Evolutionary conservation across 2,329 filamentous ascomycete species (phyloP).

Genomic region (Phyllosticta citribraziliensis): DNA sequence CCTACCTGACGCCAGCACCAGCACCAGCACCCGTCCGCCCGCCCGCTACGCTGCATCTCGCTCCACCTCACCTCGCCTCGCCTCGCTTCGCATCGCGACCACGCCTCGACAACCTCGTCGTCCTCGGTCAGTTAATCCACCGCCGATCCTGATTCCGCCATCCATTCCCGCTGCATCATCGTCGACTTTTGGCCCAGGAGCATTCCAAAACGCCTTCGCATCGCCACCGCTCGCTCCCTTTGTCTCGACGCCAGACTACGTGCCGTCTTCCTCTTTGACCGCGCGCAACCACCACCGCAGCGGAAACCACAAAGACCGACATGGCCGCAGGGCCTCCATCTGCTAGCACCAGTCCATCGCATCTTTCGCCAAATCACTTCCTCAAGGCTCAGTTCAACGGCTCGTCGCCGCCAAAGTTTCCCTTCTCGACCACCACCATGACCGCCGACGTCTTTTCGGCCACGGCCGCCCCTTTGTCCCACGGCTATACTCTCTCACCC

Average conservation of each 20-base stretch:
- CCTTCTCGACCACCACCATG: slow-evolving; percentile 27
- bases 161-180: not conserved
- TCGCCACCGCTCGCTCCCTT: not conserved
- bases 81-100: not conserved
- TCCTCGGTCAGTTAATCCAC: not conserved
- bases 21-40: not conserved
- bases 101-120: not conserved
- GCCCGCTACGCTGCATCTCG: not conserved
- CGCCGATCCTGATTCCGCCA: slow-evolving; percentile 4
- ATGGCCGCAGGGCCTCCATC: slow-evolving; percentile 33
- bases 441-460: slow-evolving; percentile 31
- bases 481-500: slow-evolving; percentile 31
- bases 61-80: not conserved
- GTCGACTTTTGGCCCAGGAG: not conserved
- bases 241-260: slow-evolving; percentile 6
- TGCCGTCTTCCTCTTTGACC: slow-evolving; percentile 6
- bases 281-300: not conserved
- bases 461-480: slow-evolving; percentile 16
- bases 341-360: slow-evolving; percentile 32
- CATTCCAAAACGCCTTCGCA: not conserved
- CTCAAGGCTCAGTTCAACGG: slow-evolving; percentile 29
- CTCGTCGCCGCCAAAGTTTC: slow-evolving; percentile 29
- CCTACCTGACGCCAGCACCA: too few relatives aligned
- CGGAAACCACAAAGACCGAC: slow-evolving; percentile 9
- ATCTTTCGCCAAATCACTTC: slow-evolving; percentile 27